These are phyloP conservation scores for Kitagawia praeruptora DNA, from an alignment of 129 eudicot genomes.

Conservation along the genomic window DNA sequence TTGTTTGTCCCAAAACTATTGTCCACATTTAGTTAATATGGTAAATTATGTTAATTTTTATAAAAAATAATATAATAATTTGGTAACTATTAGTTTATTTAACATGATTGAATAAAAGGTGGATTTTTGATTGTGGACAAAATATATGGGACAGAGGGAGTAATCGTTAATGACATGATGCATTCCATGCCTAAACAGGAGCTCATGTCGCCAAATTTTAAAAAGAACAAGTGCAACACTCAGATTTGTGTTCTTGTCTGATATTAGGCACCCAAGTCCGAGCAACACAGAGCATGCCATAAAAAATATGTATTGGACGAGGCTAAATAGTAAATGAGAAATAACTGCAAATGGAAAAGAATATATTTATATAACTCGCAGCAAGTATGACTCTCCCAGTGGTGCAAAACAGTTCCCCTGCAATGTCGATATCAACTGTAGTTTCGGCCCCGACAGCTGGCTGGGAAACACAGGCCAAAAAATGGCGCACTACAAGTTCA, in stretches of 20 bases:
- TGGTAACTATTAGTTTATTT: too few species aligned
- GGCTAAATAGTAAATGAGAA: too few species aligned
- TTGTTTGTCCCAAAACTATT: too few species aligned
- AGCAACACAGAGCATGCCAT: neutral
- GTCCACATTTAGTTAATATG: too few species aligned
- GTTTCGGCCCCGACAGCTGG: slow-evolving; percentile 98
- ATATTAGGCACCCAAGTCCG: neutral
- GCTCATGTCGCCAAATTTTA: neutral
- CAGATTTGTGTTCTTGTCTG: too few species aligned
- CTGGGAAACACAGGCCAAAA: slow-evolving; percentile 91
- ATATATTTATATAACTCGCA: slow-evolving; percentile 59
- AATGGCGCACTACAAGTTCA: slow-evolving; percentile 97
- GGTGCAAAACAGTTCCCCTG: slow-evolving; percentile 79
- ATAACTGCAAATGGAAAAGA: too few species aligned
- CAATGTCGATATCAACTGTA: slow-evolving; percentile 83
- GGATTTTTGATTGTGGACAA: too few species aligned
- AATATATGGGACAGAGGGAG: too few species aligned
- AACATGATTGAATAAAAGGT: too few species aligned
- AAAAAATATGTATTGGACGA: neutral
- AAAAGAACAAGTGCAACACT: neutral
- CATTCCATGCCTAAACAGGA: neutral
- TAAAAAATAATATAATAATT: too few species aligned
- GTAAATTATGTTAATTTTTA: too few species aligned
- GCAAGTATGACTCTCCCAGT: slow-evolving; percentile 81
- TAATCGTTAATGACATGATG: neutral